Evolutionary conservation across 768 basidiomycete species (phyloP).

Genomic region (Russula brevipes): DNA sequence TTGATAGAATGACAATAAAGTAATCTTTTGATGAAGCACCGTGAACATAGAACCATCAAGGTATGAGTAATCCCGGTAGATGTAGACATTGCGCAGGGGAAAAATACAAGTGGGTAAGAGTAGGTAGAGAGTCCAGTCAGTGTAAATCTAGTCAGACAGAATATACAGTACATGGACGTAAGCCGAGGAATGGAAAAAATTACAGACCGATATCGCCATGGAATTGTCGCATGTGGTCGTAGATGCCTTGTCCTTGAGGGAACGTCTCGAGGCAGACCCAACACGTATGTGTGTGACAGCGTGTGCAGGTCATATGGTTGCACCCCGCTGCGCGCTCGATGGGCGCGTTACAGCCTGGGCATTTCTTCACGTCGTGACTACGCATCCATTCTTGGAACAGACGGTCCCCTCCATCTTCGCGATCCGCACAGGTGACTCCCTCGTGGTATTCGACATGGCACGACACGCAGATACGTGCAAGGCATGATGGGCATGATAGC

Average conservation of each 20-base stretch:
- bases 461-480: constrained; percentile 59
- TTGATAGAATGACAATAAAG: constrained; percentile 19
- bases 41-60: not conserved
- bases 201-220: constrained; percentile 48
- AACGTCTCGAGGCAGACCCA: constrained; percentile 77
- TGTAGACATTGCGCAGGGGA: not conserved
- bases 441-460: constrained; percentile 63
- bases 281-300: constrained; percentile 72
- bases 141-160: not conserved
- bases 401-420: constrained; percentile 43
- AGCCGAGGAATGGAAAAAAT: not conserved
- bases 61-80: not conserved
- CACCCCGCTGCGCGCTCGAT: constrained; percentile 75
- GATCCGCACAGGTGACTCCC: constrained; percentile 58
- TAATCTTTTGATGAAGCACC: constrained; percentile 11
- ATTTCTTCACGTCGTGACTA: constrained; percentile 62
- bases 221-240: constrained; percentile 63
- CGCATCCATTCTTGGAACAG: constrained; percentile 62
- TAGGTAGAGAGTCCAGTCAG: not conserved
- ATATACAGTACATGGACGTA: not conserved
- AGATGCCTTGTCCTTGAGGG: constrained; percentile 62
- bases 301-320: constrained; percentile 76
- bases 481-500: constrained; percentile 67
- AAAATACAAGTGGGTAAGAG: not conserved
- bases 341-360: constrained; percentile 63